Percentiles rank a stretch among this genome's conserved stretches.
Evolutionary conservation across 1,284 basidiomycete genomes (phyloP).

Genomic region (Nidula niveotomentosa): DNA sequence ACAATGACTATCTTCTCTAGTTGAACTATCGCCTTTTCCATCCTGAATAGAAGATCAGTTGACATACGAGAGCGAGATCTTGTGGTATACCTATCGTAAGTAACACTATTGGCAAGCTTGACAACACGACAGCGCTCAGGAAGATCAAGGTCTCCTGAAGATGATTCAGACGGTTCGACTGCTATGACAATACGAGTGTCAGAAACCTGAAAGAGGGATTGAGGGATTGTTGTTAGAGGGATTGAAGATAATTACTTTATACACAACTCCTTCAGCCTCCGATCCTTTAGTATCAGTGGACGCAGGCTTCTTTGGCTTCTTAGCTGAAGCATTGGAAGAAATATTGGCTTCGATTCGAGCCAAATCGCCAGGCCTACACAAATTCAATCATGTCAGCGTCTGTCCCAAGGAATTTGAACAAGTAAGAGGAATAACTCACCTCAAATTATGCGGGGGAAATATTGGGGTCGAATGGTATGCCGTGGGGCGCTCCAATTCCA

Average conservation of each 20-base stretch:
- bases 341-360: conserved; percentile 80
- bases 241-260: conserved; percentile 54
- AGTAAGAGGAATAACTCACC: conserved; percentile 37
- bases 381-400: neutral
- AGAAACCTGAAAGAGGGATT: conserved; percentile 53
- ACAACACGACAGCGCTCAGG: conserved; percentile 83
- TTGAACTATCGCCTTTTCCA: conserved; percentile 77
- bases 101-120: conserved; percentile 90
- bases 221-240: neutral
- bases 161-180: conserved; percentile 58
- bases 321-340: conserved; percentile 32
- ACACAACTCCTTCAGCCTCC: conserved; percentile 76
- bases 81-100: conserved; percentile 75
- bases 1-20: conserved; percentile 48
- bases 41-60: conserved; percentile 42
- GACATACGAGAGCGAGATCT: neutral
- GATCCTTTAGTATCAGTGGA: conserved; percentile 35
- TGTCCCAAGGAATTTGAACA: neutral
- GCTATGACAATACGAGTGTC: conserved; percentile 79
- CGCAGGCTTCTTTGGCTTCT: conserved; percentile 47
- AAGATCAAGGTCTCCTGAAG: conserved; percentile 68
- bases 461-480: conserved; percentile 73
- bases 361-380: conserved; percentile 70
- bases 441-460: conserved; percentile 86
- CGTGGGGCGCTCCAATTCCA: conserved; percentile 83